These are phyloP conservation scores for Hypoxylon crocopeplum DNA, from an alignment of 495 filamentous ascomycete species.

Conservation along the genomic window DNA sequence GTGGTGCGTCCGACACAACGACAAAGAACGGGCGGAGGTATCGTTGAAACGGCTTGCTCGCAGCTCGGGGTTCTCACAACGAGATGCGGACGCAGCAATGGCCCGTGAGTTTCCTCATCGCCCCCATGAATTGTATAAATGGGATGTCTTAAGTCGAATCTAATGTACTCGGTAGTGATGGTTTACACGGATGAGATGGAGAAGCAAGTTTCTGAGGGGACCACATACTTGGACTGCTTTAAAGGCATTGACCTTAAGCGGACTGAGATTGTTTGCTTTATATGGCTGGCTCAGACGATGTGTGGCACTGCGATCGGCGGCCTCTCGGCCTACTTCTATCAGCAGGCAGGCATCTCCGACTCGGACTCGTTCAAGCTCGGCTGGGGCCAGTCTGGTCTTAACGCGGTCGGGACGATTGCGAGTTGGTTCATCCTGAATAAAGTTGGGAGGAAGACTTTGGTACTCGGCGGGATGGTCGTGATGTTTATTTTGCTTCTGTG, in stretches of 20 bases:
- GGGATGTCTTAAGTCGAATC: neutral
- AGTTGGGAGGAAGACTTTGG: slow-evolving; percentile 59
- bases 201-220: slow-evolving; percentile 59
- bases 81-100: slow-evolving; percentile 39
- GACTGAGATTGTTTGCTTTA: slow-evolving; percentile 71
- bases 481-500: slow-evolving; percentile 53
- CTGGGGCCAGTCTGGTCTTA: slow-evolving; percentile 51
- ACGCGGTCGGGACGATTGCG: slow-evolving; percentile 56
- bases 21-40: slow-evolving; percentile 51
- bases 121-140: slow-evolving; percentile 60
- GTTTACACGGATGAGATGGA: slow-evolving; percentile 64
- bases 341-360: slow-evolving; percentile 68
- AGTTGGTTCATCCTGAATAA: slow-evolving; percentile 60
- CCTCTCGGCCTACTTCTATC: slow-evolving; percentile 73
- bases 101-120: slow-evolving; percentile 28
- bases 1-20: slow-evolving; percentile 72
- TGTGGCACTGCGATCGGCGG: slow-evolving; percentile 73
- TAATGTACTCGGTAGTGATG: slow-evolving; percentile 43
- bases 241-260: slow-evolving; percentile 69
- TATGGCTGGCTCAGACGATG: slow-evolving; percentile 75
- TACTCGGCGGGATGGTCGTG: slow-evolving; percentile 54
- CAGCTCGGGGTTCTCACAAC: slow-evolving; percentile 39
- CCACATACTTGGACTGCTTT: slow-evolving; percentile 70
- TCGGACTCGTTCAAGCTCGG: slow-evolving; percentile 58
- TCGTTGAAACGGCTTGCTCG: slow-evolving; percentile 64